Evolutionary conservation across 1,284 basidiomycete species (phyloP), one percentile per base, ranked within the genome.

Genomic region (Irpex sp.): DNA sequence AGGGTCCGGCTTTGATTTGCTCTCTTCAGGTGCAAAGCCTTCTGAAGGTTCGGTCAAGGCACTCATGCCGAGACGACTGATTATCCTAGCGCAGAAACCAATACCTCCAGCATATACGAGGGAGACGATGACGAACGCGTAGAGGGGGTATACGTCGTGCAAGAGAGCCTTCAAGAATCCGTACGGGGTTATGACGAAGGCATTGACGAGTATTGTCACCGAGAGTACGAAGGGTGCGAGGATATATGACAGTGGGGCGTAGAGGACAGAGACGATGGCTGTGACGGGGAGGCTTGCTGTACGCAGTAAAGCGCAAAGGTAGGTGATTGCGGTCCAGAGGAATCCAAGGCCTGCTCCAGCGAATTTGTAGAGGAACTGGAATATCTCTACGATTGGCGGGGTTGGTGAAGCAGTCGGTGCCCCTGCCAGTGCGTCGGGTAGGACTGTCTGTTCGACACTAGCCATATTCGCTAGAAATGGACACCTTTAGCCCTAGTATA

Each of bases 61-160:
- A 21, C 6, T 33, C 26, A 17, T 49, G 7, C 50, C 57, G 0
- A 36, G 13, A 21, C 62, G 51, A 50, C 49, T 53, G 9, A 46
- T 0, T 5, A 62, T 60, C 37, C 83, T 76, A 0, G 82, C 86
- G 1, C 76, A 68, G 0, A 81, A 60, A 0, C 87, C 87, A 0
- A 89, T 56, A 9, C 80, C 35, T 0, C 71, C 76, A 0, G 87
- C 87, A 26, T 77, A 77, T 55, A 89, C 80, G 66, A 81, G 83
- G 1, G 86, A 83, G 0, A 83, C 79, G 4, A 84, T 85, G 37
- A 81, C 77, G 65, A 89, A 83, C 21, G 86, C 79, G 65, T 89
- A 90, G 39, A 88, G 58, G 0, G 88, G 88, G 63, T 86, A 87
- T 1, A 88, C 43, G 17, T 79, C 78, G 19, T 83, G 78, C 15